Conservation (phyloP, 768 basidiomycete species). For the Rhodotorula paludigena region DNA sequence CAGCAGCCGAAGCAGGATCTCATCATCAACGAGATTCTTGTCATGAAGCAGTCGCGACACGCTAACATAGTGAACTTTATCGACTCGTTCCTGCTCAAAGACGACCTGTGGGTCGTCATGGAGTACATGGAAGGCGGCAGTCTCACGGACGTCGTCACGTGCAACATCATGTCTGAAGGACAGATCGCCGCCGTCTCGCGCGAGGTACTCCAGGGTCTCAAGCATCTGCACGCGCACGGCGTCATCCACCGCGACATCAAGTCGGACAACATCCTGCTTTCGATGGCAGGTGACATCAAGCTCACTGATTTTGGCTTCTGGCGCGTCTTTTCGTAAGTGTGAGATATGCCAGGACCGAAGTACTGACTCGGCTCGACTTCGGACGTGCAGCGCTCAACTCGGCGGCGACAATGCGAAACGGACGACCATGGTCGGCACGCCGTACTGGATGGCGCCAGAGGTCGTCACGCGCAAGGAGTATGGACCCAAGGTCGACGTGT, state of each 20-base stretch:
- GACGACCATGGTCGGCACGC: conserved; percentile 93
- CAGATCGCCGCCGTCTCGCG: conserved; percentile 95
- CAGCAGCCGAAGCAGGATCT: conserved; percentile 99
- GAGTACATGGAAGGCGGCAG: conserved; percentile 53
- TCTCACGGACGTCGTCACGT: conserved; percentile 90
- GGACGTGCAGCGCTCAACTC: conserved; percentile 91
- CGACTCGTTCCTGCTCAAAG: conserved; percentile 95
- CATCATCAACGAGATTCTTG: conserved; percentile 99
- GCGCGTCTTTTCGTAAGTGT: neutral
- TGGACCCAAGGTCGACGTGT: conserved; percentile 95
- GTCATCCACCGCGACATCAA: conserved; percentile 99
- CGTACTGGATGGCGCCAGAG: conserved; percentile 99
- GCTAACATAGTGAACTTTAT: conserved; percentile 97
- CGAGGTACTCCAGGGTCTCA: conserved; percentile 85
- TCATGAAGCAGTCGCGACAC: conserved; percentile 91
- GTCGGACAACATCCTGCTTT: conserved; percentile 91
- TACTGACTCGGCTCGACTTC: conserved; percentile 58
- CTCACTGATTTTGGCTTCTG: conserved; percentile 73
- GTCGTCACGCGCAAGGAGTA: conserved; percentile 78
- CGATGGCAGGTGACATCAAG: conserved; percentile 92
- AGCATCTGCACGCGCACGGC: conserved; percentile 90
- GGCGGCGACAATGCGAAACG: conserved; percentile 72
- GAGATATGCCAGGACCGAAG: neutral
- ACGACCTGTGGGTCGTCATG: conserved; percentile 99
- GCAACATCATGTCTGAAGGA: conserved; percentile 85